These are phyloP conservation scores for Mycena filopes DNA, from an alignment of 768 basidiomycete genomes.

Conservation along the genomic window DNA sequence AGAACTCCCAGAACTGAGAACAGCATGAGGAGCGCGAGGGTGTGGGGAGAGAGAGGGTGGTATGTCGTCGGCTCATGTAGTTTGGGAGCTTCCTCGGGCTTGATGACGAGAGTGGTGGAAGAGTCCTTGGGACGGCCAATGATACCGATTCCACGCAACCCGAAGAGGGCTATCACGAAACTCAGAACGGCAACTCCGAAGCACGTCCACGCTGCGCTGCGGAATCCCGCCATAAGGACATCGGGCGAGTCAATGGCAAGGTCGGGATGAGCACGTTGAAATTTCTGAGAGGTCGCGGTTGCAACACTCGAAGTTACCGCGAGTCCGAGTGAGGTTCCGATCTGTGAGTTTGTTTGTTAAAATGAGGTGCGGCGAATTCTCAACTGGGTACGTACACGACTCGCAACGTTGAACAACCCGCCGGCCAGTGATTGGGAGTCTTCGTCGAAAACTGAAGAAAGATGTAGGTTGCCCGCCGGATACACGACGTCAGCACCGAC, in stretches of 20 bases:
- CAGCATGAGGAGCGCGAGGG: slow-evolving; percentile 79
- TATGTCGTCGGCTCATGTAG: slow-evolving; percentile 46
- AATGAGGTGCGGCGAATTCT: background rate
- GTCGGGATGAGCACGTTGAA: slow-evolving; percentile 35
- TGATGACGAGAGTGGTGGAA: too few species aligned
- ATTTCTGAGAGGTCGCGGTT: slow-evolving; percentile 39
- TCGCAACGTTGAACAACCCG: slow-evolving; percentile 47
- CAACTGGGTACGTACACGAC: slow-evolving; percentile 32
- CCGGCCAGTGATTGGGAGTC: slow-evolving; percentile 48
- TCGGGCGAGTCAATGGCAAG: slow-evolving; percentile 37
- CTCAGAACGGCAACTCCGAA: slow-evolving; percentile 28
- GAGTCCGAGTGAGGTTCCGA: slow-evolving; percentile 48
- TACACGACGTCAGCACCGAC: slow-evolving; percentile 44
- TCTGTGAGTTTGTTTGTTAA: slow-evolving; percentile 29
- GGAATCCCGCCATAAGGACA: slow-evolving; percentile 47
- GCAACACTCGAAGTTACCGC: slow-evolving; percentile 46
- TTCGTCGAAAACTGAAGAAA: slow-evolving; percentile 41
- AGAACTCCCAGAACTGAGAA: slow-evolving; percentile 89
- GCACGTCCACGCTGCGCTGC: slow-evolving; percentile 44
- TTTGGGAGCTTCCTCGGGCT: too few species aligned
- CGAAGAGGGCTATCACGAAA: slow-evolving; percentile 28
- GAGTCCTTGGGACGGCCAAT: slow-evolving; percentile 16
- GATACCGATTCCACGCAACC: slow-evolving; percentile 35
- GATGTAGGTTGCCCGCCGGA: slow-evolving; percentile 45
- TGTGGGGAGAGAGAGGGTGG: slow-evolving; percentile 67